phyloP scores from a whole-genome alignment of 2,329 filamentous ascomycete species.

The Fusarium equiseti region DNA sequence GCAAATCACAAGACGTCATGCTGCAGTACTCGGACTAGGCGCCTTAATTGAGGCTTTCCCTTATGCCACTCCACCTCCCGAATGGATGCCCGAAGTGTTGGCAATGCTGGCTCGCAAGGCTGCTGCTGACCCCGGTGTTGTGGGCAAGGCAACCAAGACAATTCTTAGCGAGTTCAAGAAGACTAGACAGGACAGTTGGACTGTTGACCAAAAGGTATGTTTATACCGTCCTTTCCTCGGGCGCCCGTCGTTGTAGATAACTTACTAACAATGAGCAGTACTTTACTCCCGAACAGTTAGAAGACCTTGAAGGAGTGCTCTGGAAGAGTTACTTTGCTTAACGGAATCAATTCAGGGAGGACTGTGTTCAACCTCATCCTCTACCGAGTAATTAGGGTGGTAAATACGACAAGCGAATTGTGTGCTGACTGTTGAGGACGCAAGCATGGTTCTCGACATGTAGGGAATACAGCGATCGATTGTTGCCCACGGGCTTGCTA shows the following conservation, averaged over 20 bases:
- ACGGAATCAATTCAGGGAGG: slow-evolving; percentile 21
- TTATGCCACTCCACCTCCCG: slow-evolving; percentile 90
- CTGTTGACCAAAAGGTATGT: slow-evolving; percentile 94
- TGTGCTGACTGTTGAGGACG: not conserved
- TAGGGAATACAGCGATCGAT: not conserved
- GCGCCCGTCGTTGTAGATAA: not conserved
- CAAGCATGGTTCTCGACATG: not conserved
- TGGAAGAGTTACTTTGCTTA: slow-evolving; percentile 99
- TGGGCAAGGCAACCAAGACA: slow-evolving; percentile 94
- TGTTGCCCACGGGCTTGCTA: slow-evolving; percentile 28
- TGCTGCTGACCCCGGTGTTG: slow-evolving; percentile 88
- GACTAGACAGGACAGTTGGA: slow-evolving; percentile 98
- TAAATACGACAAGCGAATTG: not conserved
- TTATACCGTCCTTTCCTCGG: not conserved
- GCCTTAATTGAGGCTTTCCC: slow-evolving; percentile 95
- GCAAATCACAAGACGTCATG: slow-evolving; percentile 85
- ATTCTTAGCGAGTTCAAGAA: slow-evolving; percentile 99
- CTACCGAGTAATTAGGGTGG: not conserved
- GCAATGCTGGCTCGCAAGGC: slow-evolving; percentile 87
- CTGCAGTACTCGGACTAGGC: slow-evolving; percentile 90
- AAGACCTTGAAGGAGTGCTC: slow-evolving; percentile 93
- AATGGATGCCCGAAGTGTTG: slow-evolving; percentile 93
- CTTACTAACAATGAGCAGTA: slow-evolving; percentile 63
- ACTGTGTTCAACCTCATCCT: slow-evolving; percentile 29
- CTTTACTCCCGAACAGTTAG: slow-evolving; percentile 91